phyloP scores from a whole-genome alignment of 257 asterid species.

The Penstemon eatonii region DNA sequence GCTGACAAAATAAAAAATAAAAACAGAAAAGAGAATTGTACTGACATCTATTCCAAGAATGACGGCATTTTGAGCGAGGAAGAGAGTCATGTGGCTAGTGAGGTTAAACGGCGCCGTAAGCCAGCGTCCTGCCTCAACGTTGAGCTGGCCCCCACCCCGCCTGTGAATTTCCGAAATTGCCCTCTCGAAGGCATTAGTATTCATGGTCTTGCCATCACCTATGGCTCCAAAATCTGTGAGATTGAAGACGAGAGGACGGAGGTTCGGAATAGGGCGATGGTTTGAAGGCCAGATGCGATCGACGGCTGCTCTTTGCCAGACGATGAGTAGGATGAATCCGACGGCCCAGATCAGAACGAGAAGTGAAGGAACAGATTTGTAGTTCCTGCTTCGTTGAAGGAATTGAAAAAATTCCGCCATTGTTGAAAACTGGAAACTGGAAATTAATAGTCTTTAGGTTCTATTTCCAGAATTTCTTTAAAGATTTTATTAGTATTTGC shows the following conservation, averaged over 20 bases:
- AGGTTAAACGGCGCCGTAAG: constrained; percentile 93
- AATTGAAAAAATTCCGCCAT: constrained; percentile 57
- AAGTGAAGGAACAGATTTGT: constrained; percentile 41
- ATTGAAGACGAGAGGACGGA: constrained; percentile 63
- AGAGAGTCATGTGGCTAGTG: constrained; percentile 81
- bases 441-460: too few relatives aligned
- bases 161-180: constrained; percentile 63
- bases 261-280: constrained; percentile 61
- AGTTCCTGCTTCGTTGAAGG: constrained; percentile 38
- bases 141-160: constrained; percentile 92
- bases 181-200: constrained; percentile 69
- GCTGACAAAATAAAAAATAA: neutral
- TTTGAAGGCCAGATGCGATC: constrained; percentile 47
- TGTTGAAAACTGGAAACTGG: neutral
- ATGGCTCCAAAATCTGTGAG: constrained; percentile 84
- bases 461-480: too few relatives aligned
- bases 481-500: too few relatives aligned
- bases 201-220: constrained; percentile 76
- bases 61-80: constrained; percentile 72
- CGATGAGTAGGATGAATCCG: constrained; percentile 61
- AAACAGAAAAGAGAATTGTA: neutral
- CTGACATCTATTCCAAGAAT: constrained; percentile 82
- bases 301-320: constrained; percentile 65
- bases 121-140: constrained; percentile 75
- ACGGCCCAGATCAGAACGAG: constrained; percentile 61